Evolutionary conservation across 1,284 basidiomycete species (phyloP).

Genomic region (Hortiboletus rubellus): DNA sequence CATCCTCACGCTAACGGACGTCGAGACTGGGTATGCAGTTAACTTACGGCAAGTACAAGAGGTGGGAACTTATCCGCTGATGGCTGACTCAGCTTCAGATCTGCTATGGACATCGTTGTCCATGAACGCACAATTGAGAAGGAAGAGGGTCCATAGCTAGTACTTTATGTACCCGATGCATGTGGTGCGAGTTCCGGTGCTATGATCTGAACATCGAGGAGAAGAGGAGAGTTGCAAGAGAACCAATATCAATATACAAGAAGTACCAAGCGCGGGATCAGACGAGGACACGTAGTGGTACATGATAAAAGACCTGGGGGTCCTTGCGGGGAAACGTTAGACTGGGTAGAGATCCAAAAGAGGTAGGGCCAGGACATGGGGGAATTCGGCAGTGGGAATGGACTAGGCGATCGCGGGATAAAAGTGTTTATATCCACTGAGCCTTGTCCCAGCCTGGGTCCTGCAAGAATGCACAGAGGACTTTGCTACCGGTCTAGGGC

Average conservation of each 20-base stretch:
- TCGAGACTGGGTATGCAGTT: slow-evolving; percentile 69
- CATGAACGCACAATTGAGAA: slow-evolving; percentile 43
- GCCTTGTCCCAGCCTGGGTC: slow-evolving; percentile 82
- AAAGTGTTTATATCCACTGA: slow-evolving; percentile 63
- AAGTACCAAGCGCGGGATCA: slow-evolving; percentile 19
- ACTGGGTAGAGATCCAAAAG: slow-evolving; percentile 3
- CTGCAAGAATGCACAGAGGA: slow-evolving; percentile 95
- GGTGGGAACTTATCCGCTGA: neutral
- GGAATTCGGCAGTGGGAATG: neutral
- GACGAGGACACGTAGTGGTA: slow-evolving; percentile 23
- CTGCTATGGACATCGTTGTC: slow-evolving; percentile 66
- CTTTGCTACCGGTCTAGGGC: slow-evolving; percentile 90
- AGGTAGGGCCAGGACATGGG: neutral
- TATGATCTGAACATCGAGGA: slow-evolving; percentile 1
- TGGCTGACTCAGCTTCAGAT: slow-evolving; percentile 40
- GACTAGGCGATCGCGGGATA: neutral
- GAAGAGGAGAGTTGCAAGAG: slow-evolving; percentile 9
- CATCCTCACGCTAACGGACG: slow-evolving; percentile 68
- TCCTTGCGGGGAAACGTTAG: slow-evolving; percentile 5
- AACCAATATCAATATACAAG: slow-evolving; percentile 29
- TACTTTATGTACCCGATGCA: slow-evolving; percentile 15
- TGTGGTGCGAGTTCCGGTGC: slow-evolving; percentile 7
- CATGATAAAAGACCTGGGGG: slow-evolving; percentile 18
- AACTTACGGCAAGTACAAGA: slow-evolving; percentile 60
- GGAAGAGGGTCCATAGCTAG: slow-evolving; percentile 13